A percentile compares a stretch with the other conserved stretches of the same genome.
These are phyloP conservation scores for Huiozyma naganishii DNA, from an alignment of 805 yeast genomes.

Conservation along the genomic window DNA sequence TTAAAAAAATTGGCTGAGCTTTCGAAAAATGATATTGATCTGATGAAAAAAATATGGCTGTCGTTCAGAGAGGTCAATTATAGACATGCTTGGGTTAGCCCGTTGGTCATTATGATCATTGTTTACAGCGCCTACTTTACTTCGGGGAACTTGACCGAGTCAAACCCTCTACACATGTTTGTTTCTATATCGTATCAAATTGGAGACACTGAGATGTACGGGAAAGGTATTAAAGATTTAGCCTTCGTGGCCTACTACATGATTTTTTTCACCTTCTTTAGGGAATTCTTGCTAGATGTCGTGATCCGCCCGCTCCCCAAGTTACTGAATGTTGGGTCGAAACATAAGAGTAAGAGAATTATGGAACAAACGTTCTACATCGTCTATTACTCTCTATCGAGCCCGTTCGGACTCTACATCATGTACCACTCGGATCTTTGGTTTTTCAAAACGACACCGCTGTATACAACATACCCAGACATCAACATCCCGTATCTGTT, in stretches of 20 bases:
- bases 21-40: slow-evolving; percentile 39
- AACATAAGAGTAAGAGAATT: slow-evolving; percentile 59
- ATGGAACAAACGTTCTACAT: slow-evolving; percentile 88
- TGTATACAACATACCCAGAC: slow-evolving; percentile 79
- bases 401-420: slow-evolving; percentile 84
- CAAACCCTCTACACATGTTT: slow-evolving; percentile 55
- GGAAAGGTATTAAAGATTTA: slow-evolving; percentile 78
- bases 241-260: slow-evolving; percentile 71
- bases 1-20: slow-evolving; percentile 10
- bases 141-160: slow-evolving; percentile 46
- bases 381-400: slow-evolving; percentile 66
- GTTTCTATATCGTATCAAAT: slow-evolving; percentile 55
- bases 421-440: slow-evolving; percentile 79
- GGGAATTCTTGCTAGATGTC: slow-evolving; percentile 85
- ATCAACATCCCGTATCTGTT: slow-evolving; percentile 54
- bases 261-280: slow-evolving; percentile 75
- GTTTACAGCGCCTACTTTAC: slow-evolving; percentile 38
- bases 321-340: slow-evolving; percentile 33
- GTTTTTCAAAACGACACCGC: slow-evolving; percentile 77
- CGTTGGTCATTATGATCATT: slow-evolving; percentile 38
- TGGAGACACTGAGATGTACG: slow-evolving; percentile 55
- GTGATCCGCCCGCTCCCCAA: slow-evolving; percentile 69
- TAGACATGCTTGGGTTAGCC: slow-evolving; percentile 62
- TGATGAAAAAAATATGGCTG: slow-evolving; percentile 44
- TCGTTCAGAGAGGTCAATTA: slow-evolving; percentile 44